phyloP scores from a whole-genome alignment of 306 rosid species.

The Citrullus mucosospermus region DNA sequence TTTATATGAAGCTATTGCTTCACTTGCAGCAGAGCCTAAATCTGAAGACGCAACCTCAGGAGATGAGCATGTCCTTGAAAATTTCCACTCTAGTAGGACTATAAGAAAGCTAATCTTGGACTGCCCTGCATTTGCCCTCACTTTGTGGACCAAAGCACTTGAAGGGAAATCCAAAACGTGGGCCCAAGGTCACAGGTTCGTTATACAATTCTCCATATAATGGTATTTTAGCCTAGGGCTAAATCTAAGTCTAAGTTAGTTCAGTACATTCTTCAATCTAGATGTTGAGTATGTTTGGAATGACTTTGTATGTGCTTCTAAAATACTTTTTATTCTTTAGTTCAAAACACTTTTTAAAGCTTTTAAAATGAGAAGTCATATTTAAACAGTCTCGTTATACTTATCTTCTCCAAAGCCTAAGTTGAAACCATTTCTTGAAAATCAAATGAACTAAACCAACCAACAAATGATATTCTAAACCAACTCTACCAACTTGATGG shows the following conservation, averaged over 20 bases:
- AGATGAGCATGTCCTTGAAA: slow-evolving; percentile 75
- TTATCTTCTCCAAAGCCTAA: slow-evolving; percentile 26
- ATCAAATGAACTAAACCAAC: background rate
- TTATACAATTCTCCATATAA: background rate
- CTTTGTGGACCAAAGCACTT: slow-evolving; percentile 66
- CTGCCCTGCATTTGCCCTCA: slow-evolving; percentile 68
- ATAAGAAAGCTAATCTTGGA: slow-evolving; percentile 74
- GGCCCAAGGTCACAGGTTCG: slow-evolving; percentile 29
- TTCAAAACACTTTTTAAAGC: too few relatives aligned
- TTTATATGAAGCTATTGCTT: slow-evolving; percentile 56
- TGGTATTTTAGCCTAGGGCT: too few relatives aligned
- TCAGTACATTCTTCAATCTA: too few relatives aligned
- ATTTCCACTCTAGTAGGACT: slow-evolving; percentile 78
- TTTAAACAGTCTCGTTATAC: too few relatives aligned
- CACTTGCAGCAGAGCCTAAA: slow-evolving; percentile 54
- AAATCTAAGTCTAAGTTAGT: too few relatives aligned
- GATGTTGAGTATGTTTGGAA: too few relatives aligned
- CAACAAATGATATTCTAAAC: background rate
- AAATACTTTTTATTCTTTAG: too few relatives aligned
- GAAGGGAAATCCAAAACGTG: slow-evolving; percentile 64
- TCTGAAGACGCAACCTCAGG: slow-evolving; percentile 30
- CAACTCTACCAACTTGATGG: background rate
- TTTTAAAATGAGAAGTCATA: too few relatives aligned
- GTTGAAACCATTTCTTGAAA: background rate
- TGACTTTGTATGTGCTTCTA: too few relatives aligned